These are phyloP conservation scores for Fusarium beomiforme DNA, from an alignment of 2,329 filamentous ascomycete genomes.

Conservation along the genomic window DNA sequence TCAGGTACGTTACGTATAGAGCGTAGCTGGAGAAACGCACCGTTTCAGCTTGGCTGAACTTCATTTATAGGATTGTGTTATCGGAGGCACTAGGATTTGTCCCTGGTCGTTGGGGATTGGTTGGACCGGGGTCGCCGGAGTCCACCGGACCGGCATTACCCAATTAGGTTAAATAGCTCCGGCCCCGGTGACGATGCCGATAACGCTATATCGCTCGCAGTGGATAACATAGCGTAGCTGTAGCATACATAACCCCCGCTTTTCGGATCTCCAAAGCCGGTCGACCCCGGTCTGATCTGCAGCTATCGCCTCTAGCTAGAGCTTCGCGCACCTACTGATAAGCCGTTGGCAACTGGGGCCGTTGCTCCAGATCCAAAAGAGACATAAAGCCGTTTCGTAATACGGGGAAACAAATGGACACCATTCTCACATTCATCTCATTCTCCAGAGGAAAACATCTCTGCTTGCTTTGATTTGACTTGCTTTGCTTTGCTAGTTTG, in stretches of 20 bases:
- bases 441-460: not conserved
- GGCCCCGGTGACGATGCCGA: not conserved
- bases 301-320: not conserved
- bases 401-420: not conserved
- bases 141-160: not conserved
- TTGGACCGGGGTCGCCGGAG: not conserved
- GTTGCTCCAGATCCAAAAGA: not conserved
- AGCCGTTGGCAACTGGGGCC: not conserved
- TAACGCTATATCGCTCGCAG: slow-evolving; percentile 1
- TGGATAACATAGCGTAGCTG: not conserved
- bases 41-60: not conserved
- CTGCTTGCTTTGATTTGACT: not conserved
- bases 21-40: not conserved
- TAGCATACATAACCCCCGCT: not conserved
- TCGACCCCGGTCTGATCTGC: slow-evolving; percentile 5
- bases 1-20: not conserved
- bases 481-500: not conserved
- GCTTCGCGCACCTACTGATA: not conserved
- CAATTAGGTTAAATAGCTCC: not conserved
- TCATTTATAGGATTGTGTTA: not conserved
- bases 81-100: not conserved
- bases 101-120: not conserved
- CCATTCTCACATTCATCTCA: not conserved
- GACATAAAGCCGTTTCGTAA: not conserved
- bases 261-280: not conserved